phyloP scores from a whole-genome alignment of 1,284 basidiomycete genomes.

The Anthracocystis setariae region DNA sequence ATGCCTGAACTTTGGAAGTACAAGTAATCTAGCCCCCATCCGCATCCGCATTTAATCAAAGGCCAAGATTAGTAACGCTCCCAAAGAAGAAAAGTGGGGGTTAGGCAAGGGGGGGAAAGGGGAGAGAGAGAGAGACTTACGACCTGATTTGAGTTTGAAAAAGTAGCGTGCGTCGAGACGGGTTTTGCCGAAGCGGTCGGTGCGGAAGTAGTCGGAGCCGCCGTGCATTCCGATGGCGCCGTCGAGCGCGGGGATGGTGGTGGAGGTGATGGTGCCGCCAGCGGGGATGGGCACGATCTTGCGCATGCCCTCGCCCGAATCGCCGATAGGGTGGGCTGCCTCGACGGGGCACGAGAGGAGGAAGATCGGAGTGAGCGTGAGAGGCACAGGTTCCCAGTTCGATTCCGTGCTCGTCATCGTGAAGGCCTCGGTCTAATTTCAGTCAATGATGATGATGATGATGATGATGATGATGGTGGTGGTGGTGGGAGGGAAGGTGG shows the following conservation, averaged over 20 bases:
- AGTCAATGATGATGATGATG: not conserved
- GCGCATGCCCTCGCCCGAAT: constrained; percentile 32
- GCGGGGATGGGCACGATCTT: constrained; percentile 36
- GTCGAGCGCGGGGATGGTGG: constrained; percentile 19
- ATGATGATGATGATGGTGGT: not conserved
- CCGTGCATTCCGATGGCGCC: constrained; percentile 23
- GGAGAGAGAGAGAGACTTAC: constrained; percentile 3
- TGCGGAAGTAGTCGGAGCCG: constrained; percentile 41
- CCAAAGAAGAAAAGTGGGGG: not conserved
- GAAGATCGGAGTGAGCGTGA: constrained; percentile 23
- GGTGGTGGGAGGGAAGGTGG: not conserved
- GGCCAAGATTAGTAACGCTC: no score
- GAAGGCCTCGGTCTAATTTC: no score
- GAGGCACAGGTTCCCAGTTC: constrained; percentile 17
- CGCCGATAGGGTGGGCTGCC: constrained; percentile 15
- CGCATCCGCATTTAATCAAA: not conserved
- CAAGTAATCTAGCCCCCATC: constrained; percentile 12
- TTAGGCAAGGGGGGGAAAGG: not conserved
- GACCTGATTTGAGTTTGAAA: constrained; percentile 30
- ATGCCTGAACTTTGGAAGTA: constrained; percentile 37
- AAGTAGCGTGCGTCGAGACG: constrained; percentile 40
- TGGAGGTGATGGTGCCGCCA: constrained; percentile 18
- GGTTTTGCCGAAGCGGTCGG: constrained; percentile 26
- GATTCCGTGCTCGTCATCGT: constrained; percentile 3
- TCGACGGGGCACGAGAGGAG: constrained; percentile 20